Conservation (phyloP, 306 rosid genomes). For the Lathyrus tuberosus region DNA sequence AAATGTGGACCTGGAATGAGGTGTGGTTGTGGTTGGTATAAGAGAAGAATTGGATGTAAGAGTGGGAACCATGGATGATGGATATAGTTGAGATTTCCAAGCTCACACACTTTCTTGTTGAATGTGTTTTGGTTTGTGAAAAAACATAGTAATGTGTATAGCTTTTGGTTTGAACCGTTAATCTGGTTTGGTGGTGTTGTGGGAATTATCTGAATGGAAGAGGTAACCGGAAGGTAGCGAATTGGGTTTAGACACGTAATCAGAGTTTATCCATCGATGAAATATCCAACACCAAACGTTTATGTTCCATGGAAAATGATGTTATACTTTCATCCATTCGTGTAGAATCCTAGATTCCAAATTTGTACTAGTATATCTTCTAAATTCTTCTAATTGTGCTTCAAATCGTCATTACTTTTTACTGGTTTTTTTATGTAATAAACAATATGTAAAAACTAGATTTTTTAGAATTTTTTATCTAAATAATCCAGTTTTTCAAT, state of each 20-base stretch:
- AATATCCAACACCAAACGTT: conserved; percentile 52
- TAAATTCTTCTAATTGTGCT: too few relatives aligned
- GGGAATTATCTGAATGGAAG: conserved; percentile 59
- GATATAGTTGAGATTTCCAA: conserved; percentile 30
- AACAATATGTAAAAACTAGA: too few relatives aligned
- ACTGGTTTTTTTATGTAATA: too few relatives aligned
- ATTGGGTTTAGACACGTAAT: conserved; percentile 63
- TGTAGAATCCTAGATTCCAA: background rate
- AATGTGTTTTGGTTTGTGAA: conserved; percentile 16
- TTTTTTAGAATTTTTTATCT: too few relatives aligned
- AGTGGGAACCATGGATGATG: conserved; percentile 67
- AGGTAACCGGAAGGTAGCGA: conserved; percentile 40
- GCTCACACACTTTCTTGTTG: conserved; percentile 20
- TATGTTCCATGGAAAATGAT: conserved; percentile 36
- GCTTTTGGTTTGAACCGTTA: background rate
- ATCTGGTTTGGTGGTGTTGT: conserved; percentile 13
- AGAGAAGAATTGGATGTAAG: conserved; percentile 72
- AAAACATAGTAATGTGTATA: conserved; percentile 6
- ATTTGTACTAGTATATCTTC: background rate
- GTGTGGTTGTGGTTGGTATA: conserved; percentile 42
- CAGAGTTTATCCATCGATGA: conserved; percentile 51
- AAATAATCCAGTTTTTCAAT: too few relatives aligned
- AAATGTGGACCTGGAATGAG: conserved; percentile 42
- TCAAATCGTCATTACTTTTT: too few relatives aligned
- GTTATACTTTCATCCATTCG: background rate